A percentile compares a stretch with the other conserved stretches of the same genome.
Evolutionary conservation across 768 basidiomycete species (phyloP).

Genomic region (Hericium alpestre): DNA sequence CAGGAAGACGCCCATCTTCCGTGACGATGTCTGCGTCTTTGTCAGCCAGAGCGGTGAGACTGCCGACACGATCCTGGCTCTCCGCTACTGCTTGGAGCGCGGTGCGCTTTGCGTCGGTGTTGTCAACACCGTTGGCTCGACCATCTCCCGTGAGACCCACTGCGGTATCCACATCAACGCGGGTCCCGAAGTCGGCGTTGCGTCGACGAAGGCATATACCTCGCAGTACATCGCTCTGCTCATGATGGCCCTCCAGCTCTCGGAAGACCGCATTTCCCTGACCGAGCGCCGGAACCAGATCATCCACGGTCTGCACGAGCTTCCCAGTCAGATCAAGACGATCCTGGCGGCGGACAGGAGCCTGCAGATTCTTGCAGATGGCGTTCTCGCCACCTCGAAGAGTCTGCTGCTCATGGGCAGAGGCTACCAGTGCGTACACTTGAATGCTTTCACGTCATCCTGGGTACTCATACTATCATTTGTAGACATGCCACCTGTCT

Average conservation of each 20-base stretch:
- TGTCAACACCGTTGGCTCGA: slow-evolving; percentile 97
- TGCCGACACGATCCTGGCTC: slow-evolving; percentile 91
- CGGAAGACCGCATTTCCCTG: slow-evolving; percentile 93
- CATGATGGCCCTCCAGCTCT: slow-evolving; percentile 98
- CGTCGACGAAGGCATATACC: slow-evolving; percentile 98
- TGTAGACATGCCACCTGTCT: slow-evolving; percentile 85
- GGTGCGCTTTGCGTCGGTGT: slow-evolving; percentile 96
- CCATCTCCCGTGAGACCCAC: slow-evolving; percentile 95
- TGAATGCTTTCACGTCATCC: slow-evolving; percentile 1
- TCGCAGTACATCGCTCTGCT: slow-evolving; percentile 97
- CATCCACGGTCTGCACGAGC: slow-evolving; percentile 84
- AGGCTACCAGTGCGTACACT: slow-evolving; percentile 74
- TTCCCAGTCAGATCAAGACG: slow-evolving; percentile 81
- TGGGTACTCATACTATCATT: slow-evolving; percentile 1
- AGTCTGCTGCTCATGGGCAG: slow-evolving; percentile 93
- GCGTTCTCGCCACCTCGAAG: slow-evolving; percentile 66
- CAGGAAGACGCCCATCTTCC: slow-evolving; percentile 98
- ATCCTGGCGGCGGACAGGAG: slow-evolving; percentile 71
- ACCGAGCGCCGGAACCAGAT: slow-evolving; percentile 84
- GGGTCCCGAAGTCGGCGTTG: slow-evolving; percentile 97
- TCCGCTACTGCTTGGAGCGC: slow-evolving; percentile 93
- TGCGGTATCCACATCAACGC: slow-evolving; percentile 99
- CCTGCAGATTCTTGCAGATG: slow-evolving; percentile 76
- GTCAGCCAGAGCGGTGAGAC: slow-evolving; percentile 98
- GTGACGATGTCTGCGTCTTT: slow-evolving; percentile 95